Base-by-base conservation (phyloP, 306 rosid species). In the Lupinus albus region DNA sequence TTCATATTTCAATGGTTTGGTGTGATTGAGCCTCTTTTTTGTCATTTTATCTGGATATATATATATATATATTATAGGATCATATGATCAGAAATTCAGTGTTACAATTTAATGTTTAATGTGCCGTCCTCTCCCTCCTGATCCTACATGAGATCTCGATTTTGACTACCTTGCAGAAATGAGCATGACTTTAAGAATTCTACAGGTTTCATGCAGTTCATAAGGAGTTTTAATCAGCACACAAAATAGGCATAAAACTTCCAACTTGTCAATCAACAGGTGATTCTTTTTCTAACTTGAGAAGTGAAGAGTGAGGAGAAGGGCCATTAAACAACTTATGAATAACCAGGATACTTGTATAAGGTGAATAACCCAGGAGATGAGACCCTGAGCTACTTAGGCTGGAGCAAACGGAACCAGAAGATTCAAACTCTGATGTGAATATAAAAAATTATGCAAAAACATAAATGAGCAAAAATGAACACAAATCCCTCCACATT, bases 141-240 rank as follows among this genome's bases (percentile, higher is more conserved):
- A 35, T 35, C 39, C 9, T 35, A 35, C 9, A 5, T 35, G 7
- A 35, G 39, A 35, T 35, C 39, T 35, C 39, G 7, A 35, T 35
- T 35, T 35, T 35, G 39, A 35, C 39, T 5, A 35, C 39, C 8
- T 35, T 35, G 39, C 30, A 15, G 13, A 17, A 20, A 35, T 62
- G 61, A 54, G 44, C 66, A 17, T 18, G 54, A 44, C 54, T 33
- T 45, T 38, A 53, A 47, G 48, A 28, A 42, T 32, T 68, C 20
- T 15, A 71, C 69, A 46, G 7, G 8, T 12, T 61, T 6, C 70
- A 67, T 62, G 50, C 15, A 55, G 55, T 50, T 42, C 74, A 65
- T 15, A 49, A 61, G 33, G 33, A 33, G 15, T 54, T 36, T 28
- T 50, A 32, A 61, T 38, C 61, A n/a, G n/a, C n/a, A n/a, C 51